Percentiles rank a stretch among this genome's conserved stretches.
phyloP scores from a whole-genome alignment of 2,329 filamentous ascomycete genomes.

The Apiospora saccharicola region DNA sequence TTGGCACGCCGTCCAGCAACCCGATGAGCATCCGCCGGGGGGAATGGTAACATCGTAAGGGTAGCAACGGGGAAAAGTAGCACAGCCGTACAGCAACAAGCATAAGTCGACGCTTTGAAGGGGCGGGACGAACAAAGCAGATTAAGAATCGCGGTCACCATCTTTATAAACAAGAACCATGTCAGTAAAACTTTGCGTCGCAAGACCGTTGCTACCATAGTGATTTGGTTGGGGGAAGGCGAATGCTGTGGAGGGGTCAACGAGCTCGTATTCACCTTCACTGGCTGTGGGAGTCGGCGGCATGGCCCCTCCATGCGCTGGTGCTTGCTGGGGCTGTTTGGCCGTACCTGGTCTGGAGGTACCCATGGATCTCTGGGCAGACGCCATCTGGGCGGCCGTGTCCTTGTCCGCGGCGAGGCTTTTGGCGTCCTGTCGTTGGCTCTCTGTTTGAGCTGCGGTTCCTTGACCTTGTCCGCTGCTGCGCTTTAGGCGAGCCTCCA shows the following conservation, averaged over 20 bases:
- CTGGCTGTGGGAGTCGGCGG: conserved; percentile 67
- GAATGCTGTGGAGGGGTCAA: conserved; percentile 28
- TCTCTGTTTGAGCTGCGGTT: conserved; percentile 7
- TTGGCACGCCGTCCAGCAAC: not conserved
- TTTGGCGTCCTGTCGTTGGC: not conserved
- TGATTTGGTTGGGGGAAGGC: conserved; percentile 19
- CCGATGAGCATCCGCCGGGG: conserved; percentile 11
- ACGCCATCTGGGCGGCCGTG: conserved; percentile 21
- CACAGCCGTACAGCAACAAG: conserved; percentile 18
- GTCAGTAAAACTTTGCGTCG: conserved; percentile 51
- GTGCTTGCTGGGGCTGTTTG: conserved; percentile 56
- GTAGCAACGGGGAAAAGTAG: not conserved
- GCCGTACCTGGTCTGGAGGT: conserved; percentile 62
- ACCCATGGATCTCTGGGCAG: conserved; percentile 36
- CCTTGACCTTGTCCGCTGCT: conserved; percentile 33
- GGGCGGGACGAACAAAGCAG: conserved; percentile 23
- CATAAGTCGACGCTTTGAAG: conserved; percentile 22
- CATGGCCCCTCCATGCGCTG: conserved; percentile 63
- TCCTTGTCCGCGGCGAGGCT: conserved; percentile 39
- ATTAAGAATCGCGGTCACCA: conserved; percentile 47
- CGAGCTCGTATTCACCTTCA: conserved; percentile 66
- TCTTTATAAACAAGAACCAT: conserved; percentile 51
- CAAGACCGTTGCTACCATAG: conserved; percentile 31
- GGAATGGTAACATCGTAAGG: not conserved
- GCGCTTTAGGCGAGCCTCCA: conserved; percentile 76